A percentile compares a stretch with the other conserved stretches of the same genome.
Conservation (phyloP, 768 basidiomycete genomes). For the Coprinopsis sp. region DNA sequence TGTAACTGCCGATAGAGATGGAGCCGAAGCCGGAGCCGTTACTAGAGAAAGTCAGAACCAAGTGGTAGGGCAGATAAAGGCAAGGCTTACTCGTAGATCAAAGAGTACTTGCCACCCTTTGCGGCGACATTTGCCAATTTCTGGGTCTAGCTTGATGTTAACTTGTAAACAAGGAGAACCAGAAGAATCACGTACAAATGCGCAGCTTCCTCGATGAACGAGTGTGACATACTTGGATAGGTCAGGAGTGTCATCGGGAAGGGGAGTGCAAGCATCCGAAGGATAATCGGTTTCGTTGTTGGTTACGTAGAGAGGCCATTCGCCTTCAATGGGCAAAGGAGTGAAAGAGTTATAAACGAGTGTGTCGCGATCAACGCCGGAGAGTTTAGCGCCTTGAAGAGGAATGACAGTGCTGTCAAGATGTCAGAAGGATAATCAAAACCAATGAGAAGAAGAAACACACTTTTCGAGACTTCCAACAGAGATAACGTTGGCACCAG, state of each 20-base stretch:
- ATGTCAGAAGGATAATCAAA: background rate
- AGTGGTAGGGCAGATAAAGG: background rate
- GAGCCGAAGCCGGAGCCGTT: constrained; percentile 44
- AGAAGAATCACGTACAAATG: constrained; percentile 32
- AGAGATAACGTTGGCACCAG: constrained; percentile 53
- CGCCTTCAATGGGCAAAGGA: constrained; percentile 41
- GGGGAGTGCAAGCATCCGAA: constrained; percentile 56
- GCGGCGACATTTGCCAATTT: constrained; percentile 53
- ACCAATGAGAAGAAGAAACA: too few relatives aligned
- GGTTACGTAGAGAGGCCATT: constrained; percentile 52
- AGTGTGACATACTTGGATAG: constrained; percentile 50
- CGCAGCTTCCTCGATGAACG: constrained; percentile 55
- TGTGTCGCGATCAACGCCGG: constrained; percentile 42
- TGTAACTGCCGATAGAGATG: constrained; percentile 44
- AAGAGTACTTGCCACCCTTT: constrained; percentile 42
- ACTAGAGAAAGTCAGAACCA: constrained; percentile 22
- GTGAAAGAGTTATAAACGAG: constrained; percentile 51
- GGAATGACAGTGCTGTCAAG: constrained; percentile 45
- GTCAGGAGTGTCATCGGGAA: constrained; percentile 50
- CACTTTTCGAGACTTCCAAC: constrained; percentile 53
- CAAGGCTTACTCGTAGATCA: constrained; percentile 50
- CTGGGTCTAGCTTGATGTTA: constrained; percentile 21
- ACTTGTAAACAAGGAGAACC: constrained; percentile 27
- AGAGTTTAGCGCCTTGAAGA: constrained; percentile 50
- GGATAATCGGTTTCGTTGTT: constrained; percentile 48